These are phyloP conservation scores for Aspergillus kassunensis DNA, from an alignment of 495 filamentous ascomycete species.

Conservation along the genomic window DNA sequence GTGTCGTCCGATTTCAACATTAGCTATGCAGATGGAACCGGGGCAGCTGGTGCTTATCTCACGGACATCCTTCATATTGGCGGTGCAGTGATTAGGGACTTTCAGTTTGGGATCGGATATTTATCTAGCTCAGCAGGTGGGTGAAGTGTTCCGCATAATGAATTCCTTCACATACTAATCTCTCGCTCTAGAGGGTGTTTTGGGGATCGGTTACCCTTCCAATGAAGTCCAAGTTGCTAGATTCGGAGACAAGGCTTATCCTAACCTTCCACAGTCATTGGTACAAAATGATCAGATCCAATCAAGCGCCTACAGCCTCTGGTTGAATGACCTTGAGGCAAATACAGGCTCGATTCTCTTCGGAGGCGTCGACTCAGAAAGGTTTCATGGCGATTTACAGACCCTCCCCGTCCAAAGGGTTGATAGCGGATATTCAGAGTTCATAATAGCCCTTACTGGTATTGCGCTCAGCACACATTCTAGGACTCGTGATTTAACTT, in stretches of 20 bases:
- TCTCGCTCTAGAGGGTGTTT: slow-evolving; percentile 59
- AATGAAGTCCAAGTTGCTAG: slow-evolving; percentile 77
- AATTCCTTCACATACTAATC: slow-evolving; percentile 1
- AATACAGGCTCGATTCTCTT: slow-evolving; percentile 82
- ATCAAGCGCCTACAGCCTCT: slow-evolving; percentile 74
- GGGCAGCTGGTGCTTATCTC: slow-evolving; percentile 77
- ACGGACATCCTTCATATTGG: slow-evolving; percentile 73
- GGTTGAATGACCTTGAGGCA: slow-evolving; percentile 54
- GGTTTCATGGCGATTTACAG: slow-evolving; percentile 66
- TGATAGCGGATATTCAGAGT: slow-evolving; percentile 60
- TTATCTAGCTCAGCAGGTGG: slow-evolving; percentile 53
- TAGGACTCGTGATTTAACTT: slow-evolving; percentile 40
- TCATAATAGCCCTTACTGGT: slow-evolving; percentile 75
- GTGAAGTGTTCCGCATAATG: slow-evolving; percentile 1
- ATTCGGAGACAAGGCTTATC: slow-evolving; percentile 57
- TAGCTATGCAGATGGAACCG: slow-evolving; percentile 82
- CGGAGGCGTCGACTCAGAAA: slow-evolving; percentile 81
- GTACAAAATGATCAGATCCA: slow-evolving; percentile 65
- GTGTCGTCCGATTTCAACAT: slow-evolving; percentile 83
- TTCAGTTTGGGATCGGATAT: slow-evolving; percentile 90
- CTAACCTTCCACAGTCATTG: slow-evolving; percentile 76
- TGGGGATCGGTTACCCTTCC: slow-evolving; percentile 83
- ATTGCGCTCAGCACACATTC: slow-evolving; percentile 47
- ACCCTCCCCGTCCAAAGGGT: slow-evolving; percentile 71
- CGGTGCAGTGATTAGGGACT: slow-evolving; percentile 49